Base-by-base conservation (phyloP, 2,329 filamentous ascomycete species). In the Fusarium annulatum region DNA sequence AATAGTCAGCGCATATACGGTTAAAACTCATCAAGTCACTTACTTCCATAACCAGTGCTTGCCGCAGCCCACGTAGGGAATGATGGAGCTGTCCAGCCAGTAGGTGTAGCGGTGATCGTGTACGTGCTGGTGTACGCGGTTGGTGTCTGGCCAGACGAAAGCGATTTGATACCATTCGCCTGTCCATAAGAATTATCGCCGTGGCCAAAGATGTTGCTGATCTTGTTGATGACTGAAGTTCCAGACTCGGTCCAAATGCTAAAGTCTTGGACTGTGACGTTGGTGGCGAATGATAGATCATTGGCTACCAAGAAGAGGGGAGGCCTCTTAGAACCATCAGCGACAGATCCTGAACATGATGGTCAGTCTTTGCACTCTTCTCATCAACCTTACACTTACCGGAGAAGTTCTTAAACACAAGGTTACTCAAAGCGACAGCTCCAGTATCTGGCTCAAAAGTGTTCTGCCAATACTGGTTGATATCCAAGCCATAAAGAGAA, bases 381-480 rank as follows among this genome's bases (percentile, higher is more conserved):
- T 43, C 9, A 19, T 19, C 4, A 7, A 18, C 3, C 3, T 11
- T 23, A 2, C 12, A 3, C 7, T 23, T 57, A 57, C 55, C 55
- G 0, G 55, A 46, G 30, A 58, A 58, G 18, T 58, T 58, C n/a
- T 58, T 58, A 2, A 58, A 58, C 1, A 30, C 41, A n/a, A 58
- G 28, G n/a, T 58, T 58, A 14, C 55, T 46, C 9, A 58, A 4
- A 12, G 55, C 30, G 0, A 58, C 55, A 3, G 55, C 55, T 16
- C 55, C 41, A 0, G 55, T 46, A 11, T 58, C 55, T 6, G 55
- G 55, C 3, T 58, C 41, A 58, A 46, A 58, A 0, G 30, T 58
- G 10, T 58, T 58, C 9, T 58, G 55, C 55, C 55, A 58, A n/a
- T 58, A 58, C 16, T 58, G 55, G 5, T 46, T 58, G n/a, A 58